phyloP scores from a whole-genome alignment of 2,329 filamentous ascomycete genomes.

The Cercospora zeina region DNA sequence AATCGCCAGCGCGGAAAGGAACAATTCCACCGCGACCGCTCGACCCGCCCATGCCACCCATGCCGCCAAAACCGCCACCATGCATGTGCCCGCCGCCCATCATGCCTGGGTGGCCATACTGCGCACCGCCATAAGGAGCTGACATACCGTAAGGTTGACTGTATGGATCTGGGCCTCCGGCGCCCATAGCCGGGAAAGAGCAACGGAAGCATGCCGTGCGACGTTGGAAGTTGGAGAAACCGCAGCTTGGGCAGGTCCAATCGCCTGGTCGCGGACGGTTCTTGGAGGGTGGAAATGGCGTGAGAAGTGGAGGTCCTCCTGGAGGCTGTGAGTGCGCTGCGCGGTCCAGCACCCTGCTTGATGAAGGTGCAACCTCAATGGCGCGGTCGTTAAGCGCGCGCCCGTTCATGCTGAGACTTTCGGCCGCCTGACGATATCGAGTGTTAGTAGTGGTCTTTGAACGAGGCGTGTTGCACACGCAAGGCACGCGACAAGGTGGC shows the following conservation, averaged over 20 bases:
- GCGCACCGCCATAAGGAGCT: slow-evolving; percentile 43
- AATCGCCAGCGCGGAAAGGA: slow-evolving; percentile 96
- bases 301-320: slow-evolving; percentile 64
- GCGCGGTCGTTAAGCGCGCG: slow-evolving; percentile 97
- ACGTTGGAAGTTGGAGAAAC: slow-evolving; percentile 98
- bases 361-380: slow-evolving; percentile 96
- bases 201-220: slow-evolving; percentile 98
- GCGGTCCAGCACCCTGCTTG: slow-evolving; percentile 92
- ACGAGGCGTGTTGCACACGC: slow-evolving; percentile 19
- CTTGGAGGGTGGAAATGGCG: slow-evolving; percentile 97
- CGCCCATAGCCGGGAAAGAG: slow-evolving; percentile 92
- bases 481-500: slow-evolving; percentile 21
- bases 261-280: slow-evolving; percentile 95
- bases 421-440: slow-evolving; percentile 68
- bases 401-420: slow-evolving; percentile 98
- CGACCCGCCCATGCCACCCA: slow-evolving; percentile 60
- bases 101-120: slow-evolving; percentile 69
- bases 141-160: slow-evolving; percentile 46
- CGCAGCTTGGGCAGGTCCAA: slow-evolving; percentile 98
- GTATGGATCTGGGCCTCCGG: slow-evolving; percentile 64
- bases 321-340: slow-evolving; percentile 66
- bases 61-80: slow-evolving; percentile 49
- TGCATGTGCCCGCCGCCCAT: slow-evolving; percentile 72
- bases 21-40: slow-evolving; percentile 67
- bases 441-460: slow-evolving; percentile 21